Evolutionary conservation across 768 basidiomycete genomes (phyloP), one percentile per base, ranked within the genome.

Genomic region (Tylopilus intermedius): DNA sequence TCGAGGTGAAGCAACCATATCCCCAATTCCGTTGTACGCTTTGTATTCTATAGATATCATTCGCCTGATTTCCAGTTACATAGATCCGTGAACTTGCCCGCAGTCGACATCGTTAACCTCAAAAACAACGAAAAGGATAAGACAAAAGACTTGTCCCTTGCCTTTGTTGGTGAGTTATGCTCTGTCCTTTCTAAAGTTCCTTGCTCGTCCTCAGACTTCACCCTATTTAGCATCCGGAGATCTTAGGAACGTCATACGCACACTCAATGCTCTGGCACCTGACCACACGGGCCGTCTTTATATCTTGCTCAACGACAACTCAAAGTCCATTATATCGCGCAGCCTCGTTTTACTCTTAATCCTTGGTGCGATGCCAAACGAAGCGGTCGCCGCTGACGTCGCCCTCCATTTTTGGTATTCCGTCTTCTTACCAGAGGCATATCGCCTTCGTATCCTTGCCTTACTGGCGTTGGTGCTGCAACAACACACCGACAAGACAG

Each of bases 371-470:
- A 59, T 71, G 40, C 42, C 64, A 0, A 68, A 76, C 27, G 47
- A 61, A 50, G 47, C 32, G 4, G 42, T 69, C 15, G 74, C 73
- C 1, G 76, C 70, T 1, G 77, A 79, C 42, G 58, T 71, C 3
- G 76, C 75, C 4, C 66, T 79, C 18, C 78, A 79, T 50, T 72
- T 76, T 41, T 78, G 75, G 73, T 76, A 74, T 49, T 79, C 78
- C 6, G 63, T 62, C 3, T 73, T 72, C 48, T 42, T 78, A 14
- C 75, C 75, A 35, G 45, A 45, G 3, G 62, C 62, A 32, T 69
- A 75, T 55, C 58, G 56, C 5, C 30, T 64, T 26, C 49, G 54
- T 10, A 45, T 67, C n/a, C 53, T 68, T 18, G 30, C 54, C 2
- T 46, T 49, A 3, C 52, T 70, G 27, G 41, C 59, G 14, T 43